Conservation (phyloP, 1,284 basidiomycete genomes). For the Cerrena zonata region DNA sequence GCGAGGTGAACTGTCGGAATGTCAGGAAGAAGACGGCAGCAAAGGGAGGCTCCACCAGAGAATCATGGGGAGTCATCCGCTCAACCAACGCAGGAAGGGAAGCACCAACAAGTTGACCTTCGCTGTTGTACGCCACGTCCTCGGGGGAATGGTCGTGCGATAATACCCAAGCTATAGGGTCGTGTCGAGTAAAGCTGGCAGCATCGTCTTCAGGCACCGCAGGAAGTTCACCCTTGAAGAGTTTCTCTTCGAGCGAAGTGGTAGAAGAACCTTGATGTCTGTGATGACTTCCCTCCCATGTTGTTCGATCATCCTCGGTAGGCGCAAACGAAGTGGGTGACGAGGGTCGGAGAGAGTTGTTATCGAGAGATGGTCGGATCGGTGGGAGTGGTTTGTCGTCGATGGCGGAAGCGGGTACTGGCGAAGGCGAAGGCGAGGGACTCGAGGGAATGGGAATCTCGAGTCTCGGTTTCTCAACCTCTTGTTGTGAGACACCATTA, state of each 20-base stretch:
- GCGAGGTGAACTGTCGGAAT: conserved; percentile 88
- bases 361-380: conserved; percentile 4
- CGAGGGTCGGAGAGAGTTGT: background rate
- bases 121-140: conserved; percentile 86
- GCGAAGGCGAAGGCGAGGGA: background rate
- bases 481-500: background rate
- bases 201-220: conserved; percentile 31
- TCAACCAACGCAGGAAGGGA: conserved; percentile 85
- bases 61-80: conserved; percentile 94
- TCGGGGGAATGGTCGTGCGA: conserved; percentile 69
- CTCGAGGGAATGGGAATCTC: background rate
- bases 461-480: background rate
- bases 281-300: conserved; percentile 46
- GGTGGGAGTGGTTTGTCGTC: conserved; percentile 27
- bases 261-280: conserved; percentile 16
- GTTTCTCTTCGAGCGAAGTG: conserved; percentile 46
- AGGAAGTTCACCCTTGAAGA: conserved; percentile 48
- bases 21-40: conserved; percentile 89
- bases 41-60: conserved; percentile 80
- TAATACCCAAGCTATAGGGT: conserved; percentile 48
- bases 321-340: conserved; percentile 33
- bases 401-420: background rate
- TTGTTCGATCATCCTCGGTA: conserved; percentile 49
- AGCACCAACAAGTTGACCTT: conserved; percentile 87
- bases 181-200: conserved; percentile 15